Conservation (phyloP, 805 yeast genomes). For the Hagleromyces aurorensis region DNA sequence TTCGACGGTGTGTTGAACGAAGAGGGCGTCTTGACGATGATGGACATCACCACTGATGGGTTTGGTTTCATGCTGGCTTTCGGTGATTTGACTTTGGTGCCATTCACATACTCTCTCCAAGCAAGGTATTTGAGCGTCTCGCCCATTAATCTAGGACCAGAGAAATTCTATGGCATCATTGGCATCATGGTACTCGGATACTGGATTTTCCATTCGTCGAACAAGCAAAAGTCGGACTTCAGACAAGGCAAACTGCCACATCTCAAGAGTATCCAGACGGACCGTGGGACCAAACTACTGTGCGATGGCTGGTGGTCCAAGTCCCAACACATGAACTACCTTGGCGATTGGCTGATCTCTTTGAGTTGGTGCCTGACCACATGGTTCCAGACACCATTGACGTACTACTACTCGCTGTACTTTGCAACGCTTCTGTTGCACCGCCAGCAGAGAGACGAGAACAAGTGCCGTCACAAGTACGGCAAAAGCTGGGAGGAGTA, state of each 20-base stretch:
- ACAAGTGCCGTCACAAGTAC: conserved; percentile 79
- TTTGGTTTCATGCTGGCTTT: conserved; percentile 94
- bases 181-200: conserved; percentile 51
- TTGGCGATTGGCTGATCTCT: conserved; percentile 92
- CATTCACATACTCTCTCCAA: conserved; percentile 85
- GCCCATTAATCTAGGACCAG: conserved; percentile 45
- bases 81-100: conserved; percentile 90
- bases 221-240: conserved; percentile 78
- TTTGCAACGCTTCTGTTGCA: conserved; percentile 78
- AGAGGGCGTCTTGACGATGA: conserved; percentile 85
- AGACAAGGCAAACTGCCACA: conserved; percentile 67
- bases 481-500: conserved; percentile 83
- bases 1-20: conserved; percentile 91
- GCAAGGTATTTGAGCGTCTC: conserved; percentile 69
- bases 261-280: conserved; percentile 61
- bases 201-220: conserved; percentile 75
- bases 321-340: conserved; percentile 88
- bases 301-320: conserved; percentile 95
- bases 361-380: conserved; percentile 91
- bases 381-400: conserved; percentile 69
- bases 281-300: conserved; percentile 70
- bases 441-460: conserved; percentile 87
- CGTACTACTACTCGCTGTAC: conserved; percentile 80
- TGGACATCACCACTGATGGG: conserved; percentile 94
- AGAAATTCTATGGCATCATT: conserved; percentile 22